Evolutionary conservation across 352 stramenopile species (phyloP).

Genomic region (Phytophthora megakarya): DNA sequence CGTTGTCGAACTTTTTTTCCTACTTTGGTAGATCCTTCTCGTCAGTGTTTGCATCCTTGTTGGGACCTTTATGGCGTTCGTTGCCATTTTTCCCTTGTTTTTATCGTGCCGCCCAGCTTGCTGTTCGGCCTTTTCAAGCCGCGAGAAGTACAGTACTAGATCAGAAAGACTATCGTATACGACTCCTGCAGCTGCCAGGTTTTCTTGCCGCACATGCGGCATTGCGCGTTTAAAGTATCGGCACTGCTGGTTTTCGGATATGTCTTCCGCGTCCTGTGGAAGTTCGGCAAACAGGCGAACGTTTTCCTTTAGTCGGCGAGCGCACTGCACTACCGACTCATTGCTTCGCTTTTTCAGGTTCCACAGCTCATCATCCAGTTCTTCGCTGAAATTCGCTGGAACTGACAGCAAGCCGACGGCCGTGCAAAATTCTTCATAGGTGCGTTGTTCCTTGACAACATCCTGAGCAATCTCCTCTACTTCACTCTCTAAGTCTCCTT

Average conservation of each 20-base stretch:
- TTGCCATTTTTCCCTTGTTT: too few relatives aligned
- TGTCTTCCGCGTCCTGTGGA: not conserved
- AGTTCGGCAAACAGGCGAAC: slow-evolving; percentile 15
- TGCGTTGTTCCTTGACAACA: too few relatives aligned
- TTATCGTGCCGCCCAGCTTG: too few relatives aligned
- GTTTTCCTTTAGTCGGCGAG: not conserved
- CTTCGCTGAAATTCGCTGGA: slow-evolving; percentile 10
- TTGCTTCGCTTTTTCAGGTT: not conserved
- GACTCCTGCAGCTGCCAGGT: not conserved
- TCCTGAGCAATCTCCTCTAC: too few relatives aligned
- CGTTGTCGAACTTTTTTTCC: too few relatives aligned
- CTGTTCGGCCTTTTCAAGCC: too few relatives aligned
- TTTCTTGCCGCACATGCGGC: slow-evolving; percentile 3
- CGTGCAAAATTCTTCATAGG: slow-evolving; percentile 3
- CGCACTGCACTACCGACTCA: not conserved
- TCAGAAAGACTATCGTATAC: too few relatives aligned
- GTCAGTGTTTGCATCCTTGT: too few relatives aligned
- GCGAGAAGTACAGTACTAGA: too few relatives aligned
- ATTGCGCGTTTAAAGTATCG: slow-evolving; percentile 9
- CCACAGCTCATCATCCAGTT: slow-evolving; percentile 6
- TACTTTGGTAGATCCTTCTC: too few relatives aligned
- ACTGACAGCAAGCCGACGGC: not conserved
- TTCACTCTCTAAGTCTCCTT: too few relatives aligned
- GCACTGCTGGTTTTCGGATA: slow-evolving; percentile 8
- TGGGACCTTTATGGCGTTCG: too few relatives aligned